Evolutionary conservation across 305 asterid species (phyloP).

Genomic region (Fraxinus xanthoxyloides): DNA sequence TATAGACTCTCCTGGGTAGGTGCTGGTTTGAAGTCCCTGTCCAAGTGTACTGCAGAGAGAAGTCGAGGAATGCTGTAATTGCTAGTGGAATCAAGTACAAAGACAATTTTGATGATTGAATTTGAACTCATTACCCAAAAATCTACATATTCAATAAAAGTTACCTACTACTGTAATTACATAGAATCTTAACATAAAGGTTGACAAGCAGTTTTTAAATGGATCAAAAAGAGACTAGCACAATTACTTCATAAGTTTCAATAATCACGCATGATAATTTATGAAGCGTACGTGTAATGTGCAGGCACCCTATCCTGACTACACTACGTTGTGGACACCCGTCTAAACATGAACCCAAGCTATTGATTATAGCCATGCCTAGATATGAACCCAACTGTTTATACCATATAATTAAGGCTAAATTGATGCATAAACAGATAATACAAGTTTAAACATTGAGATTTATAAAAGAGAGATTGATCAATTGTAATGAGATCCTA

Average conservation of each 20-base stretch:
- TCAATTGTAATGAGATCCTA: background rate
- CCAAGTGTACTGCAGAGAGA: conserved; percentile 86
- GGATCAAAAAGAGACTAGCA: background rate
- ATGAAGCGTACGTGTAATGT: background rate
- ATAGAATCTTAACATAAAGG: background rate
- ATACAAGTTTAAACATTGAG: background rate
- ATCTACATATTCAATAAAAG: background rate
- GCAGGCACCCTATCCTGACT: background rate
- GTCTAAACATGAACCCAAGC: background rate
- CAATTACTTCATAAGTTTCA: background rate
- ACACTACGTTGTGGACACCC: background rate
- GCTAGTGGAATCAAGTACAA: background rate
- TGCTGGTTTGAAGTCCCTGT: conserved; percentile 97
- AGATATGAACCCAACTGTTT: background rate
- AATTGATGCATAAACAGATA: no score
- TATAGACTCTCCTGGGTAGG: conserved; percentile 90
- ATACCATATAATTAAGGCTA: background rate
- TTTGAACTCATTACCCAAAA: background rate
- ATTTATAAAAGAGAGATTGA: background rate
- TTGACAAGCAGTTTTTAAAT: background rate
- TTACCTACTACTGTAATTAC: background rate
- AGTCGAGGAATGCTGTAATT: conserved; percentile 14
- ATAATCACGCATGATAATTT: background rate
- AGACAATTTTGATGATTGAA: background rate
- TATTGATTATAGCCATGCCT: background rate